These are phyloP conservation scores for Fusarium nodosum DNA, from an alignment of 2,329 filamentous ascomycete genomes.

Conservation along the genomic window DNA sequence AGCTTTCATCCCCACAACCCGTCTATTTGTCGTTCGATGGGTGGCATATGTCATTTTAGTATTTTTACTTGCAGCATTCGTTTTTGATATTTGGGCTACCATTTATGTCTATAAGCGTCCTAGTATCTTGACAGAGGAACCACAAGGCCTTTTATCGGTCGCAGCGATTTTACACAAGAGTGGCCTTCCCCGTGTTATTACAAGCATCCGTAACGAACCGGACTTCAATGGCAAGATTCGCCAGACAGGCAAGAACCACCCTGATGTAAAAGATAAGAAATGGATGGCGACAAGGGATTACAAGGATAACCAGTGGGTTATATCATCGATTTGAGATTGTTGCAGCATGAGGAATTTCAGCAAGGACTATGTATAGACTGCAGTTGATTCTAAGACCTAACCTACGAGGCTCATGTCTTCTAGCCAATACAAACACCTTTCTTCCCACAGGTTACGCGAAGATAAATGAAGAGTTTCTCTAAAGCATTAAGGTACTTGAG, in stretches of 20 bases:
- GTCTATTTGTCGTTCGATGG: neutral
- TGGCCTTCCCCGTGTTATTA: neutral
- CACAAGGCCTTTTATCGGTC: neutral
- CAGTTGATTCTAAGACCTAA: too few relatives aligned
- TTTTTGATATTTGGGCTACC: neutral
- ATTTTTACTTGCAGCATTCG: neutral
- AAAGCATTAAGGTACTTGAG: too few relatives aligned
- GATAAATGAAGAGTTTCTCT: too few relatives aligned
- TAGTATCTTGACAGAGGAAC: neutral
- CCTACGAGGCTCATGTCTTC: too few relatives aligned
- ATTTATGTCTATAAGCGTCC: neutral
- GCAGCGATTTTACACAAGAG: neutral
- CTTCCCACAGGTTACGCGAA: too few relatives aligned
- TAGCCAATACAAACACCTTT: too few relatives aligned
- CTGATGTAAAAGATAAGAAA: neutral
- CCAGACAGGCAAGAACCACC: neutral
- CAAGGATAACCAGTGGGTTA: neutral
- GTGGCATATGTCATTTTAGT: neutral
- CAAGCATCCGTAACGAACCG: neutral
- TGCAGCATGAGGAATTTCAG: too few relatives aligned
- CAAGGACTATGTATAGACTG: too few relatives aligned
- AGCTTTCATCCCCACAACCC: neutral
- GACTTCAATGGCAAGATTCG: neutral
- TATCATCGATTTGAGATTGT: neutral
- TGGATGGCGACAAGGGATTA: neutral